These are phyloP conservation scores for Neofusicoccum cordaticola DNA, from an alignment of 2,329 filamentous ascomycete genomes.

Conservation along the genomic window DNA sequence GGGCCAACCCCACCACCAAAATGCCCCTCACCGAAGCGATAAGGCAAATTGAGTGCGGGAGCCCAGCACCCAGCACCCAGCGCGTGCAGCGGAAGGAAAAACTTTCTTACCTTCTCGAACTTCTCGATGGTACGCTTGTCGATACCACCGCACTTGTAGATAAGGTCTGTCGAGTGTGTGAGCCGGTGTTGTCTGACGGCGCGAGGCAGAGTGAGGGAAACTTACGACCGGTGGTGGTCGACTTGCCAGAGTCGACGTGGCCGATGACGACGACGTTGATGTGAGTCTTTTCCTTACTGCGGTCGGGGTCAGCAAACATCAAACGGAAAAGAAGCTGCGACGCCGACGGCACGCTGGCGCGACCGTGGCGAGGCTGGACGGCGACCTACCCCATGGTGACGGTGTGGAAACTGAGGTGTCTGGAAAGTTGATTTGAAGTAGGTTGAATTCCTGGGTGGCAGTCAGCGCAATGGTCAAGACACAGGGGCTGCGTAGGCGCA, in stretches of 20 bases:
- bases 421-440: slow-evolving; percentile 34
- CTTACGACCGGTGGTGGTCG: slow-evolving; percentile 85
- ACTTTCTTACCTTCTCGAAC: slow-evolving; percentile 92
- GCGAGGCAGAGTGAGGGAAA: slow-evolving; percentile 28
- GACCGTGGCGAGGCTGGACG: slow-evolving; percentile 18
- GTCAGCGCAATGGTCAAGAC: slow-evolving; percentile 7
- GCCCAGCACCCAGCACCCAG: slow-evolving; percentile 15
- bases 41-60: slow-evolving; percentile 27
- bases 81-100: slow-evolving; percentile 19
- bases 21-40: slow-evolving; percentile 32
- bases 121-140: slow-evolving; percentile 99
- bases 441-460: slow-evolving; percentile 24
- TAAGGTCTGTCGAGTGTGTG: slow-evolving; percentile 69
- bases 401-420: slow-evolving; percentile 35
- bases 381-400: slow-evolving; percentile 61
- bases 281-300: slow-evolving; percentile 92
- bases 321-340: slow-evolving; percentile 4
- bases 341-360: neutral
- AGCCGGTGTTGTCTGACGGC: slow-evolving; percentile 25
- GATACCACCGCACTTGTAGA: slow-evolving; percentile 99
- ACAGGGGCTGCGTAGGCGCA: neutral
- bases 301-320: slow-evolving; percentile 17
- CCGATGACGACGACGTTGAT: slow-evolving; percentile 97
- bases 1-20: slow-evolving; percentile 40
- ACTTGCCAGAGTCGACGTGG: slow-evolving; percentile 99